phyloP scores from a whole-genome alignment of 2,329 filamentous ascomycete species.

The Diaporthe amygdali region DNA sequence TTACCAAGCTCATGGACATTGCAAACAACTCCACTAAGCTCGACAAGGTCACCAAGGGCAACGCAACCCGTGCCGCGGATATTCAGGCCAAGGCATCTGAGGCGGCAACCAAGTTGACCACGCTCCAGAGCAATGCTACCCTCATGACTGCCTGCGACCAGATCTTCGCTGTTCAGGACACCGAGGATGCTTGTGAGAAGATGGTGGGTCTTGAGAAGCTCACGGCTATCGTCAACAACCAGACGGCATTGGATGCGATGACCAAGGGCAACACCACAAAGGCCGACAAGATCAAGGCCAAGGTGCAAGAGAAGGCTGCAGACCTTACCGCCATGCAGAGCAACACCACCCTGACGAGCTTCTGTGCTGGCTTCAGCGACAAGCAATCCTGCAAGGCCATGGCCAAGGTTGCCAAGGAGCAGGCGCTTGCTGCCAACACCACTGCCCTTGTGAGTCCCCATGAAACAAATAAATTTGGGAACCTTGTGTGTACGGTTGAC shows the following conservation, averaged over 20 bases:
- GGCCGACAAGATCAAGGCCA: conserved; percentile 33
- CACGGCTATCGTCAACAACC: conserved; percentile 32
- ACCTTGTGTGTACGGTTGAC: background rate
- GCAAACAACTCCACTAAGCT: conserved; percentile 43
- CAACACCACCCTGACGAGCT: conserved; percentile 32
- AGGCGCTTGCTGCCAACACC: conserved; percentile 34
- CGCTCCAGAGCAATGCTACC: conserved; percentile 41
- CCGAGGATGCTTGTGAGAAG: conserved; percentile 34
- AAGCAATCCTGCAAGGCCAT: conserved; percentile 27
- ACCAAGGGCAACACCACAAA: conserved; percentile 37
- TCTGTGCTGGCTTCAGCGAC: conserved; percentile 30
- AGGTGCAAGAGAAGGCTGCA: conserved; percentile 27
- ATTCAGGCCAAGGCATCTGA: conserved; percentile 43
- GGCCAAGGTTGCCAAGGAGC: conserved; percentile 27
- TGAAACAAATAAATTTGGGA: no score
- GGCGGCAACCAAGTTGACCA: conserved; percentile 34
- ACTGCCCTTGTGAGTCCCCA: conserved; percentile 33
- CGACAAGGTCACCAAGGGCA: conserved; percentile 36
- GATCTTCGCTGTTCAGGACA: conserved; percentile 36
- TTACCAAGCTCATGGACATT: conserved; percentile 36
- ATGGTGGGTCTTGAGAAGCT: conserved; percentile 35
- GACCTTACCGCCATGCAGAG: conserved; percentile 31
- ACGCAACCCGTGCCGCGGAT: conserved; percentile 40
- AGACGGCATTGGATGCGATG: conserved; percentile 28
- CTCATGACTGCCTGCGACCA: conserved; percentile 39